phyloP scores from a whole-genome alignment of 108 stramenopile genomes.

The Aurantiochytrium sp. region DNA sequence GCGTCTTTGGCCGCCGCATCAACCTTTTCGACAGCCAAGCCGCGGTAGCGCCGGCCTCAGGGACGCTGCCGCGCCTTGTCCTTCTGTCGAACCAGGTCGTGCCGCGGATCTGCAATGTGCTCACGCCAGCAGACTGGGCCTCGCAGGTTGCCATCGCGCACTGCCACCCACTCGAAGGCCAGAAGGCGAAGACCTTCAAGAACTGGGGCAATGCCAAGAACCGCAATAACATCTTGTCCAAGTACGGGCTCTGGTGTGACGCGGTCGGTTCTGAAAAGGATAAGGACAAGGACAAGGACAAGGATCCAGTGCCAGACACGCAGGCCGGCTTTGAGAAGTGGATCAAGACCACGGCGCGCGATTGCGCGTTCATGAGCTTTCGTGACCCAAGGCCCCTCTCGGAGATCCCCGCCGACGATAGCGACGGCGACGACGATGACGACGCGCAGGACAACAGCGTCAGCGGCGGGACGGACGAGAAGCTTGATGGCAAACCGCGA shows the following conservation, averaged over 20 bases:
- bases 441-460: too few relatives aligned
- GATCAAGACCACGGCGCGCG: too few relatives aligned
- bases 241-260: conserved; percentile 16
- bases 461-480: too few relatives aligned
- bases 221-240: not conserved
- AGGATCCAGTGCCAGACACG: too few relatives aligned
- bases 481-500: too few relatives aligned
- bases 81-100: not conserved
- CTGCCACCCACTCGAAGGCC: not conserved
- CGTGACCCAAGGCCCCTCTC: too few relatives aligned
- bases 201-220: not conserved
- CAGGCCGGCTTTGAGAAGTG: too few relatives aligned
- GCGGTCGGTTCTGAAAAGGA: not conserved
- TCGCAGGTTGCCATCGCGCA: not conserved
- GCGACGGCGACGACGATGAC: too few relatives aligned
- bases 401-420: too few relatives aligned
- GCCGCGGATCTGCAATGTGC: not conserved
- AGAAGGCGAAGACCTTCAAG: not conserved
- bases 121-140: not conserved
- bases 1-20: not conserved
- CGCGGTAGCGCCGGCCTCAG: not conserved
- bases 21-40: not conserved
- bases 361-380: too few relatives aligned
- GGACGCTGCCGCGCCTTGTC: not conserved
- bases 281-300: too few relatives aligned